Evolutionary conservation across 108 stramenopile genomes (phyloP).

Genomic region (Cylindrotheca closterium): DNA sequence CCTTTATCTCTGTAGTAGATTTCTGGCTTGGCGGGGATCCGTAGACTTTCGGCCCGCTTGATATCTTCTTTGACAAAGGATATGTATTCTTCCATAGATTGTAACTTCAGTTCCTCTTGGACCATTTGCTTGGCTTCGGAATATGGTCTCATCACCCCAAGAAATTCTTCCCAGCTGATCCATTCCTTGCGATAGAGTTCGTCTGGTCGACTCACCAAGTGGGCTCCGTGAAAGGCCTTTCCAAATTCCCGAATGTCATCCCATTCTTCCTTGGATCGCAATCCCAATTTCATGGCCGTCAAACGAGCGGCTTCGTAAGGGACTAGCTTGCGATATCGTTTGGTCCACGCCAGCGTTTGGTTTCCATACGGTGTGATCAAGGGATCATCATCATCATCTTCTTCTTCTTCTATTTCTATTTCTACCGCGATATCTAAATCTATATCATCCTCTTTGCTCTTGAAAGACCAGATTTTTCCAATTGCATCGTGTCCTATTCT

Average conservation of each 20-base stretch:
- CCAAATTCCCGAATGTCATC: too few relatives aligned
- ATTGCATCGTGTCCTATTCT: too few relatives aligned
- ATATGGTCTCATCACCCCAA: conserved; percentile 64
- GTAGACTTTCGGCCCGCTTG: conserved; percentile 57
- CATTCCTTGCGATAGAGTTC: conserved; percentile 73
- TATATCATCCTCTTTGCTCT: too few relatives aligned
- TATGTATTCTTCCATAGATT: conserved; percentile 47
- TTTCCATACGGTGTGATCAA: conserved; percentile 45
- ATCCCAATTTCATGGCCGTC: conserved; percentile 50
- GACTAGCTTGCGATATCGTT: conserved; percentile 42
- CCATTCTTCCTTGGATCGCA: conserved; percentile 70
- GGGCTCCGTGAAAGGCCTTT: conserved; percentile 39
- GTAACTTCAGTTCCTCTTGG: conserved; percentile 36
- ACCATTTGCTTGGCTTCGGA: conserved; percentile 55
- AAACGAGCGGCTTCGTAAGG: conserved; percentile 58
- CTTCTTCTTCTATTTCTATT: conserved; percentile 49
- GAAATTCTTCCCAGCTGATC: conserved; percentile 70
- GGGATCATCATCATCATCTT: conserved; percentile 20
- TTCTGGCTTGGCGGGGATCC: conserved; percentile 65
- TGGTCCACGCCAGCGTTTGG: conserved; percentile 63
- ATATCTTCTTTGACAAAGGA: conserved; percentile 45
- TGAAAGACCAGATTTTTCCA: too few relatives aligned
- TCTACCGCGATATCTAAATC: too few relatives aligned
- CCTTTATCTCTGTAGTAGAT: conserved; percentile 52
- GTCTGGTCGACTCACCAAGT: conserved; percentile 57